These are phyloP conservation scores for Bimuria novae-zelandiae DNA, from an alignment of 2,329 filamentous ascomycete species.

Conservation along the genomic window DNA sequence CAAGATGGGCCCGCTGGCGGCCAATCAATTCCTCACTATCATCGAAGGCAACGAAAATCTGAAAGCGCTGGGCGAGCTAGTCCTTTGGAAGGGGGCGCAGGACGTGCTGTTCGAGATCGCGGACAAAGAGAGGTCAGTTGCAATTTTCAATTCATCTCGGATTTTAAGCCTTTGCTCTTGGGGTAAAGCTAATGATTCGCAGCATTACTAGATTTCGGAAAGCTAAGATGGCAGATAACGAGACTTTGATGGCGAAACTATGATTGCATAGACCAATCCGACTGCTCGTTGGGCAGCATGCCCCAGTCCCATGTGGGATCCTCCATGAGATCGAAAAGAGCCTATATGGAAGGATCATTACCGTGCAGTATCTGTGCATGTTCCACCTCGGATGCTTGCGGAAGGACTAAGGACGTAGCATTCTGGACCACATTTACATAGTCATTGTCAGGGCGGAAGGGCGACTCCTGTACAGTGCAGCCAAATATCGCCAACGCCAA, in stretches of 20 bases:
- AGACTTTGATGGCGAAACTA: background rate
- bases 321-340: background rate
- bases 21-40: slow-evolving; percentile 1
- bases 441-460: background rate
- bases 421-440: background rate
- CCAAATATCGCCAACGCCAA: background rate
- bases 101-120: background rate
- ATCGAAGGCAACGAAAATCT: background rate
- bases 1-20: background rate
- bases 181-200: no score
- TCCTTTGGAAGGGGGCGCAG: background rate
- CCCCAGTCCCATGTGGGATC: background rate
- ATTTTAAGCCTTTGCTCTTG: no score
- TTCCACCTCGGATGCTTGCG: background rate
- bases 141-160: no score
- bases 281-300: background rate
- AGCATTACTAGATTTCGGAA: background rate
- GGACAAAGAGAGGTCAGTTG: background rate
- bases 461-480: background rate
- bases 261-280: background rate
- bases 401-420: background rate
- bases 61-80: background rate
- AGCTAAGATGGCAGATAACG: background rate
- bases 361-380: background rate
- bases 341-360: background rate